Base-by-base conservation (phyloP, 352 stramenopile genomes). In the Pythium vanterpoolii region DNA sequence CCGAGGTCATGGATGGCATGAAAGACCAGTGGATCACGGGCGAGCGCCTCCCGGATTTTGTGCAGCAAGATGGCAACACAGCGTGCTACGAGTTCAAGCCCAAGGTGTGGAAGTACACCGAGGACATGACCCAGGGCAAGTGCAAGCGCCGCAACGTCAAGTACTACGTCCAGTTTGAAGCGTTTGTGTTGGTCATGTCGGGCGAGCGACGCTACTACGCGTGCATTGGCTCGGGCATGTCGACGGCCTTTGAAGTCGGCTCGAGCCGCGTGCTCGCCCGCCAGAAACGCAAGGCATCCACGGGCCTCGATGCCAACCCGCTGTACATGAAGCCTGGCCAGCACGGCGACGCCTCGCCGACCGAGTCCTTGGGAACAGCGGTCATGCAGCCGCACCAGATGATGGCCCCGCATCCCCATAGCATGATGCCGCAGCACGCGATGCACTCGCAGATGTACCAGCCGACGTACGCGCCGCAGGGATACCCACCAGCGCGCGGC, bases 111-210 rank as follows among this genome's bases (percentile, higher is more conserved):
- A 94, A 94, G 68, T 94, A 94, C 79, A 87, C 70, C 44, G 85
- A 94, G 30, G 85, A 94, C 56, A 92, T 94, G 85, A 72, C 82
- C n/a, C 84, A 90, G 49, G 85, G 82, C 73, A 92, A 92, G 69
- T 93, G 83, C 74, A 94, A 94, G 63, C 83, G 84, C 40, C 82
- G 82, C 63, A 94, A 92, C 62, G 82, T 94, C 62, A 89, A 89
- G 72, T 94, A 92, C 68, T 94, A 94, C 59, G 82, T 94, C 53
- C 85, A 94, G 68, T 94, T 94, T 46, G 85, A 94, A 62, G 85
- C 85, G 1, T 94, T 92, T 47, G 77, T 94, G 49, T 77, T 86
- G 34, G 79, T 94, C 43, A 77, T 80, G 58, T 71, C 70, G 9
- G 79, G 77, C n/a, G 85, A 91, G 39, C 79, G 74, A 23, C 78